phyloP scores from a whole-genome alignment of 2,329 filamentous ascomycete species.

The Alternaria incomplexa region DNA sequence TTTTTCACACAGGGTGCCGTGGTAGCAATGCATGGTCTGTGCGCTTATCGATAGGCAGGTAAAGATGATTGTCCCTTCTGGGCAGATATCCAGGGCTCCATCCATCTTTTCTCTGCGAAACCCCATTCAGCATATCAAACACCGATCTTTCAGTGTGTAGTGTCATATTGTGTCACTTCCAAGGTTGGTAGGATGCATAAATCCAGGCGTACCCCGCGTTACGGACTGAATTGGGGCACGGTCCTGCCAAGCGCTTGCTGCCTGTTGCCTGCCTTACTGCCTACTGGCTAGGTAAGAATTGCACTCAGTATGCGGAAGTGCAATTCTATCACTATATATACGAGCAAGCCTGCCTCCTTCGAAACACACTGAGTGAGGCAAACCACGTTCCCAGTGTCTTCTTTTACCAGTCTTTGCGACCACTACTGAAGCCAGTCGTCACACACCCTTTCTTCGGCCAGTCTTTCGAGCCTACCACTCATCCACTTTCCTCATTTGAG shows the following conservation, averaged over 20 bases:
- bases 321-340: background rate
- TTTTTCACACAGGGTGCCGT: no score
- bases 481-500: background rate
- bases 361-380: background rate
- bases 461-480: background rate
- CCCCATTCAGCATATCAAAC: background rate
- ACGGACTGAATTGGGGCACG: background rate
- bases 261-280: background rate
- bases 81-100: background rate
- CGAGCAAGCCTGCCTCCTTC: background rate
- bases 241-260: slow-evolving; percentile 3
- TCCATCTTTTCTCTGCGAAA: background rate
- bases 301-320: background rate
- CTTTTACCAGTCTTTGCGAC: background rate
- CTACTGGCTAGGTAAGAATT: background rate
- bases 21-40: background rate
- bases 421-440: background rate
- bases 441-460: background rate
- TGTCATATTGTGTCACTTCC: background rate
- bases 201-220: background rate
- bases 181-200: no score
- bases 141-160: background rate
- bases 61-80: background rate
- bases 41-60: background rate
- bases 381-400: background rate